Conservation (phyloP, 352 stramenopile species). For the Phytophthora sansomeana region DNA sequence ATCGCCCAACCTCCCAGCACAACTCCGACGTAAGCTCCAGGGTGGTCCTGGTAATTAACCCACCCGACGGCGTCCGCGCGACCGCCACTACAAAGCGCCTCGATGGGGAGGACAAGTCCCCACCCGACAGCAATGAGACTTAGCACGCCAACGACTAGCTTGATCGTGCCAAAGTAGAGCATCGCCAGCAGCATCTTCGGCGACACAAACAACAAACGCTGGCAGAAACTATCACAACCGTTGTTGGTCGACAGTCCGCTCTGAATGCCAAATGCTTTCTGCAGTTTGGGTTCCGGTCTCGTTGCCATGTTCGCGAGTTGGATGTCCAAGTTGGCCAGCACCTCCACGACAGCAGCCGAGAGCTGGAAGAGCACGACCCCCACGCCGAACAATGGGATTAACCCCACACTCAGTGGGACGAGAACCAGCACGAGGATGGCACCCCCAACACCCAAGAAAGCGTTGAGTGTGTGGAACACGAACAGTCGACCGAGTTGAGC, state of each 20-base stretch:
- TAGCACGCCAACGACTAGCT: constrained; percentile 47
- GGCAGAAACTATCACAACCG: constrained; percentile 17
- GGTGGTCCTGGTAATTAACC: constrained; percentile 29
- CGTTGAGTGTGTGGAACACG: constrained; percentile 38
- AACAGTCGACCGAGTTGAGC: constrained; percentile 16
- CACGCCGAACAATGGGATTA: constrained; percentile 35
- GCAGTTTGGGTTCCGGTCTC: constrained; percentile 14
- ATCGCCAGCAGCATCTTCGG: constrained; percentile 43
- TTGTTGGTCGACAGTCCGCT: constrained; percentile 37
- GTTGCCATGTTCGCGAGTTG: constrained; percentile 38
- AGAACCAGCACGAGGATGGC: constrained; percentile 36
- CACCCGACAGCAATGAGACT: constrained; percentile 37
- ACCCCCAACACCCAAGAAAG: constrained; percentile 27
- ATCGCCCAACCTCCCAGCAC: constrained; percentile 21
- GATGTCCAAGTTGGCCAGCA: constrained; percentile 29
- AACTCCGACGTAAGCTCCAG: constrained; percentile 10
- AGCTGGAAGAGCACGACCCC: constrained; percentile 41
- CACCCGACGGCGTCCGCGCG: constrained; percentile 24
- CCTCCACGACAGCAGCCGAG: constrained; percentile 27
- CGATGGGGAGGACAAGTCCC: constrained; percentile 45
- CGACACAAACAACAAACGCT: constrained; percentile 34
- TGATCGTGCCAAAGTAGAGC: constrained; percentile 55
- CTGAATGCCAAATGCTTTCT: constrained; percentile 30
- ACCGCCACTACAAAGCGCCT: constrained; percentile 33
- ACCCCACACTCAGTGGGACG: constrained; percentile 36